phyloP scores from a whole-genome alignment of 139 green algal genomes.

The Coelastrella sp. region DNA sequence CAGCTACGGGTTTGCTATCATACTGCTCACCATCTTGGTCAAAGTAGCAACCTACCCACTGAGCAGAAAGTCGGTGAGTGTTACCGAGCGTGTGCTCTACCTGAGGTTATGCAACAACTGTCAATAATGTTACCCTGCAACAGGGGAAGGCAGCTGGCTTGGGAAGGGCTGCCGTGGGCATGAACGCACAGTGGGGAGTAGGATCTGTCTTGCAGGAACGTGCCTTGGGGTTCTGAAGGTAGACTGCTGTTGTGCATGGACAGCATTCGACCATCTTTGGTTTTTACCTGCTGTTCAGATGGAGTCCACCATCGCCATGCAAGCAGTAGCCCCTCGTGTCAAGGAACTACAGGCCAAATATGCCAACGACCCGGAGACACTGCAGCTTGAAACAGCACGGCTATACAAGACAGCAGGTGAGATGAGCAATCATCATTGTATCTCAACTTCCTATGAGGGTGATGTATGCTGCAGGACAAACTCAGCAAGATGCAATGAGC shows the following conservation, averaged over 20 bases:
- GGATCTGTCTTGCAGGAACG: too few relatives aligned
- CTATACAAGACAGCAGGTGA: conserved; percentile 90
- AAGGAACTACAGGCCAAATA: conserved; percentile 97
- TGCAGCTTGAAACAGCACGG: conserved; percentile 92
- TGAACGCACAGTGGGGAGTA: too few relatives aligned
- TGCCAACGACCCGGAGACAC: conserved; percentile 84
- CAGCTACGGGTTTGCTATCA: conserved; percentile 96
- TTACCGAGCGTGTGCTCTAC: neutral
- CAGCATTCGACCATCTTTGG: neutral
- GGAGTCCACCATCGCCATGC: conserved; percentile 92
- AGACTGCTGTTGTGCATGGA: too few relatives aligned
- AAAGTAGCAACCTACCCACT: conserved; percentile 96
- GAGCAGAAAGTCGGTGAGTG: conserved; percentile 89
- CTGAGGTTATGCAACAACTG: too few relatives aligned
- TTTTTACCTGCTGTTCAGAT: conserved; percentile 68
- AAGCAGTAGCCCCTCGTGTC: conserved; percentile 90
- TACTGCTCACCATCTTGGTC: conserved; percentile 92
- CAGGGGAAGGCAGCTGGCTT: too few relatives aligned
- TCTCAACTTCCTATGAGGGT: too few relatives aligned
- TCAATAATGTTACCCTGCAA: too few relatives aligned
- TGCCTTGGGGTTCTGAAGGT: too few relatives aligned
- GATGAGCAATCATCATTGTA: neutral
- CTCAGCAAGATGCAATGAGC: too few relatives aligned
- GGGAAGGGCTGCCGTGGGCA: too few relatives aligned
- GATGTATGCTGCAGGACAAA: too few relatives aligned